Base-by-base conservation (phyloP, 2,329 filamentous ascomycete genomes). In the Fusarium drepaniforme region DNA sequence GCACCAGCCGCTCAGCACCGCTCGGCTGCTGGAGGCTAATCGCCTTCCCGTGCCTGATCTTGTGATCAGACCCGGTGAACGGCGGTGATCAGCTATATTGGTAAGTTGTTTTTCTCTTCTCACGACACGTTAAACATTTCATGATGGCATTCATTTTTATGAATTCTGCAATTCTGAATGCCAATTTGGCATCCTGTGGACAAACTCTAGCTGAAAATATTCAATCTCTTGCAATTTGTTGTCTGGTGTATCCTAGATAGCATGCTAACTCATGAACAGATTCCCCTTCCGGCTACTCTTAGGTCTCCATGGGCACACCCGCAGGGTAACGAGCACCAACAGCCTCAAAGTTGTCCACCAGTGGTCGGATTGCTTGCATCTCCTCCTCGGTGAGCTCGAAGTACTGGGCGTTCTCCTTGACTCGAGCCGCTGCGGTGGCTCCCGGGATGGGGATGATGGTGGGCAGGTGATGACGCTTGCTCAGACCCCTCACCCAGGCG, bases 391-490 rank as follows among this genome's bases (percentile, higher is more conserved):
- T 87, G 35, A 92, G 81, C 1, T 85, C 82, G 7, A 90, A 82
- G 38, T 84, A 70, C 69, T 85, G 85, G 15, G 85, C 82, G 75
- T 94, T 94, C 85, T 94, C 91, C n/a, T 84, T 76, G 5, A 93
- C 86, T 21, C 91, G 86, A n/a, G 83, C 85, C 13, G 81, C 82
- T 2, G 86, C 89, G 1, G 90, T 91, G 12, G 92, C 88, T 15
- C 92, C 92, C 0, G 92, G 92, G 72, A 93, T 93, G 3, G 92
- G 92, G 67, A 94, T 89, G 74, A 93, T 88, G 16, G 78, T 81
- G 12, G 89, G 88, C 83, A 89, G 84, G 18, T 88, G 90, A 8
- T 88, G 84, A 37, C 84, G 84, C 64, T 83, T 83, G 64, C 85
- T 88, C 38, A 91, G 83, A 4, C 85, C 81, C 60, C 85, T 79